Conservation (phyloP, 2,329 filamentous ascomycete genomes). For the Sclerotinia nivalis region DNA sequence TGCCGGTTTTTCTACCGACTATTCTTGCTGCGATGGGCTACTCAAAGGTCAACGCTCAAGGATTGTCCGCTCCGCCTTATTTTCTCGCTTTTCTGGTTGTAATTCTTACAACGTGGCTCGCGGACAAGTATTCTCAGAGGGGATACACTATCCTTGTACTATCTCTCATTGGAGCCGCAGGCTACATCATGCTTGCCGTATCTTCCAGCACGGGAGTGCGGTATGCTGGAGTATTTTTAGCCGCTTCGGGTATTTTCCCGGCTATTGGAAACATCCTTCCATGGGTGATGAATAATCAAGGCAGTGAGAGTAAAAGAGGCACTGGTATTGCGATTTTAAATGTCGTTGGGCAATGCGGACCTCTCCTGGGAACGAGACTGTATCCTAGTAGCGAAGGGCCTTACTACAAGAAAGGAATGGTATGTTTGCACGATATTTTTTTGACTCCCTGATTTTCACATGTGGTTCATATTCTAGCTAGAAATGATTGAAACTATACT, state of each 20-base stretch:
- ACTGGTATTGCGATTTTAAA: conserved; percentile 66
- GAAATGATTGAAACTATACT: not conserved
- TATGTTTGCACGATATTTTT: not conserved
- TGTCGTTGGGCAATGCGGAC: conserved; percentile 65
- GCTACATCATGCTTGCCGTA: conserved; percentile 62
- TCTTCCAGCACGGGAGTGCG: conserved; percentile 48
- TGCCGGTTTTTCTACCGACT: conserved; percentile 65
- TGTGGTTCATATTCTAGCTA: not conserved
- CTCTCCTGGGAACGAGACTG: conserved; percentile 62
- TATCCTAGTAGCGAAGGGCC: conserved; percentile 54
- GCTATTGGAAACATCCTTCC: conserved; percentile 70
- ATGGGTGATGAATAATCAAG: conserved; percentile 70
- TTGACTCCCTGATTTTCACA: not conserved
- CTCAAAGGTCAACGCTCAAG: conserved; percentile 65
- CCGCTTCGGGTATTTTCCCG: conserved; percentile 64
- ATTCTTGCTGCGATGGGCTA: conserved; percentile 70
- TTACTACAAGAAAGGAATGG: conserved; percentile 55
- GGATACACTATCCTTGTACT: conserved; percentile 59
- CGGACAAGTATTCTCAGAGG: conserved; percentile 67
- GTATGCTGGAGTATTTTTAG: conserved; percentile 53
- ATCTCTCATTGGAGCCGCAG: conserved; percentile 59
- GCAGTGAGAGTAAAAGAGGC: conserved; percentile 66
- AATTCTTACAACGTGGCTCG: conserved; percentile 60
- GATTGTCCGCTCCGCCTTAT: conserved; percentile 70
- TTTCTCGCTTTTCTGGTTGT: conserved; percentile 66